Evolutionary conservation across 108 stramenopile genomes (phyloP).

Genomic region (Skeletonema grethae): DNA sequence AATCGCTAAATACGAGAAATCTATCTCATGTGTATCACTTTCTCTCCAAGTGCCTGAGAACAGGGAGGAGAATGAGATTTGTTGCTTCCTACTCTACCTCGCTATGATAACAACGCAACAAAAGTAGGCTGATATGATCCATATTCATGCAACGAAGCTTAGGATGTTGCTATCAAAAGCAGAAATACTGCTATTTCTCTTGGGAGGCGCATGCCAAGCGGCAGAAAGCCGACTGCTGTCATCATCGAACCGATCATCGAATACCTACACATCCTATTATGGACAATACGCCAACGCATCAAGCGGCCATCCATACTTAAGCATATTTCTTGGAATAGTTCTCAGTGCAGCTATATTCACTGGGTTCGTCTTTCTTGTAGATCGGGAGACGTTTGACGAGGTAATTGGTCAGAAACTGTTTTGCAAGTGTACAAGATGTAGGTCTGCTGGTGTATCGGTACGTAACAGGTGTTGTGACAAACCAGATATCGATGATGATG

Average conservation of each 20-base stretch:
- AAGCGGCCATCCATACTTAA: not conserved
- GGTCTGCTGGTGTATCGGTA: not conserved
- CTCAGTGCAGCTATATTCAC: not conserved
- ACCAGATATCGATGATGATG: not conserved
- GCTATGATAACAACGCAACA: no score
- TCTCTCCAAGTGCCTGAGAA: no score
- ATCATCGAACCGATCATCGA: not conserved
- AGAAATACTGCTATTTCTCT: conserved; percentile 1
- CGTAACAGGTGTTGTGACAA: not conserved
- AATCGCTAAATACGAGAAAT: no score
- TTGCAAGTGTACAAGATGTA: not conserved
- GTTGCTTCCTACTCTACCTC: no score
- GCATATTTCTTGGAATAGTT: not conserved
- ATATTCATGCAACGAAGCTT: not conserved
- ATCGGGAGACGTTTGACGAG: not conserved
- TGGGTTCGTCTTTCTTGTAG: not conserved
- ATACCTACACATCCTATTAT: not conserved
- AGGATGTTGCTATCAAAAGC: not conserved
- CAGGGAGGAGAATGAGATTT: no score
- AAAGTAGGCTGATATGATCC: no score
- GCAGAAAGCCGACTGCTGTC: not conserved
- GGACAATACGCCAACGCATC: not conserved
- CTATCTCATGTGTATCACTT: no score
- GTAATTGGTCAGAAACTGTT: not conserved
- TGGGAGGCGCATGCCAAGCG: not conserved